Conservation (phyloP, 2,329 filamentous ascomycete genomes). For the Fusarium sp. region DNA sequence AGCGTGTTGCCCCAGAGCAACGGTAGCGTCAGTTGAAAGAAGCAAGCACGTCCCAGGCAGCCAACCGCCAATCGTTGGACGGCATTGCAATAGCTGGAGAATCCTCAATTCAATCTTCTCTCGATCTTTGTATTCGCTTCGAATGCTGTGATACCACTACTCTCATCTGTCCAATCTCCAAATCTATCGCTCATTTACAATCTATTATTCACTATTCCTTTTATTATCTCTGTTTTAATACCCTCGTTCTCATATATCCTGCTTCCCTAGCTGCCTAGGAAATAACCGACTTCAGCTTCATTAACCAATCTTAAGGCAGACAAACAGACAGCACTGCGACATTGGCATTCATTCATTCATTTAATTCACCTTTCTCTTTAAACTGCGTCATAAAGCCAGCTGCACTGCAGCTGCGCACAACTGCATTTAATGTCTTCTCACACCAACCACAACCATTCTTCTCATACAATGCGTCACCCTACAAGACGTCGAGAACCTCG, state of each 20-base stretch:
- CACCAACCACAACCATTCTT: conserved; percentile 15
- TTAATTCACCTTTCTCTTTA: background rate
- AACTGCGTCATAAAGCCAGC: background rate
- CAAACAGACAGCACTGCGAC: conserved; percentile 8
- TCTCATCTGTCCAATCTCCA: background rate
- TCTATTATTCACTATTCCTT: background rate
- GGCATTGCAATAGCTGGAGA: conserved; percentile 20
- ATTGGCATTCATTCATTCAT: background rate
- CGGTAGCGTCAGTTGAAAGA: conserved; percentile 34
- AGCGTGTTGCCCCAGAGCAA: conserved; percentile 46
- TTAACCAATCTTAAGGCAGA: conserved; percentile 6
- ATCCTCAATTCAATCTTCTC: conserved; percentile 26
- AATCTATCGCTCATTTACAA: background rate
- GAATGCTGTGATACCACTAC: conserved; percentile 6
- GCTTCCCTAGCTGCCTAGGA: background rate
- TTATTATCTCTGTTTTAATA: conserved; percentile 6
- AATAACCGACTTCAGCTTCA: background rate
- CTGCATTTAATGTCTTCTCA: conserved; percentile 33
- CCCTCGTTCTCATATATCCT: background rate
- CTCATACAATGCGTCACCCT: conserved; percentile 39
- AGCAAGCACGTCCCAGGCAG: conserved; percentile 34
- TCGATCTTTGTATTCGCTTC: conserved; percentile 4
- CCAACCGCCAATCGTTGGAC: conserved; percentile 30
- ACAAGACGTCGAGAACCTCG: conserved; percentile 41
- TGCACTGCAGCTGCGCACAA: background rate